Evolutionary conservation across 1,284 basidiomycete species (phyloP).

Genomic region (Irpex sp.): DNA sequence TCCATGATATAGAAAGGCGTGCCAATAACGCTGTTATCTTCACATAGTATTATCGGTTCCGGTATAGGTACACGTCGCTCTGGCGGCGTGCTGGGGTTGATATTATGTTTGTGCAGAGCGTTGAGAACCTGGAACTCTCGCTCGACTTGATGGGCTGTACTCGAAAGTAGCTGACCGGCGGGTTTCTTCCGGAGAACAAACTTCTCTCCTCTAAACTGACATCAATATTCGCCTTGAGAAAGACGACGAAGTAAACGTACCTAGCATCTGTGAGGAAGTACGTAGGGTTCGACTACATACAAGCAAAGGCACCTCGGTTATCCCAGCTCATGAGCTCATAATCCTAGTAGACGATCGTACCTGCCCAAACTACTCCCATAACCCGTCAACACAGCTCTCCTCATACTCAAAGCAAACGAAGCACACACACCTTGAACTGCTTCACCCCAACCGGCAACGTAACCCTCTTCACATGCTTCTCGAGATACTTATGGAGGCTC

Average conservation of each 20-base stretch:
- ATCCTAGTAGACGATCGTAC: constrained; percentile 29
- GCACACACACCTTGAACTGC: constrained; percentile 82
- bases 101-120: constrained; percentile 76
- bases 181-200: constrained; percentile 94
- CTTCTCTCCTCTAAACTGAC: constrained; percentile 44
- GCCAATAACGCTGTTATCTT: constrained; percentile 75
- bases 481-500: constrained; percentile 69
- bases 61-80: constrained; percentile 78
- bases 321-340: not conserved
- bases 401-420: not conserved
- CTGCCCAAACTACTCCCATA: constrained; percentile 70
- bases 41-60: constrained; percentile 80
- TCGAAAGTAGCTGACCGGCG: constrained; percentile 80
- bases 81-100: constrained; percentile 43
- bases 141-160: constrained; percentile 93
- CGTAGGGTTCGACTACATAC: constrained; percentile 84
- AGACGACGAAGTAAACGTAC: constrained; percentile 30
- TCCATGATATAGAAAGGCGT: constrained; percentile 97
- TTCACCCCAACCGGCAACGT: constrained; percentile 74
- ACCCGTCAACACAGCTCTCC: not conserved
- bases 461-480: constrained; percentile 53
- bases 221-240: not conserved
- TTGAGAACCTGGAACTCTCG: constrained; percentile 83
- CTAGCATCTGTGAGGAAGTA: constrained; percentile 82
- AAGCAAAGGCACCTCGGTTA: not conserved